Evolutionary conservation across 768 basidiomycete species (phyloP), one percentile per base, ranked within the genome.

Genomic region (Phaeolepiota aurea): DNA sequence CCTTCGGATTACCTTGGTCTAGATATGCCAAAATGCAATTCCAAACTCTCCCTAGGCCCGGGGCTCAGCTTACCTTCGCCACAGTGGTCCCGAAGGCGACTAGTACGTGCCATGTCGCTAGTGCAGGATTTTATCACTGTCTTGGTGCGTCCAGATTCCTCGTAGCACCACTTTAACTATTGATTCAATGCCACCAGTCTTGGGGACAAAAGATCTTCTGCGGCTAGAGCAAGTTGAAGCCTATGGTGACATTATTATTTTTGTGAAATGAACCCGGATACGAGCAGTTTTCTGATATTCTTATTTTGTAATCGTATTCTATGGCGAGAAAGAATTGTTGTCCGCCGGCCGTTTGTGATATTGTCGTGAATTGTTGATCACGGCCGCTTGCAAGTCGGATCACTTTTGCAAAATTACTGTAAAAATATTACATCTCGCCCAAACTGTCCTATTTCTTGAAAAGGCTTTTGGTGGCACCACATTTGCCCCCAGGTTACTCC

Each of bases 101-200:
- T 1, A 87, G 81, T 49, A 85, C 82, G 3, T 69, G 75, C 7
- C 85, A 80, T 53, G 82, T 90, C 25, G 88, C 85, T 7, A 79
- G 87, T 5, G 76, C 83, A 12, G 88, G 79, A 3, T 81, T 91
- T 56, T 87, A 91, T 57, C 86, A 91, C 48, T 88, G 87, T 54
- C 69, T 91, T 32, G 87, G 88, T 88, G 44, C 25, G 71, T 56
- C 23, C 4, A 19, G 12, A 39, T n/a, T 15, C 31, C 13, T 40
- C 14, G 4, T 10, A 15, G 25, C n/a, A 7, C 12, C 15, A 9
- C 16, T 35, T n/a, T n/a, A 7, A 7, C 49, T 12, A 16, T 15
- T 41, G 32, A 21, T 23, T 32, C 43, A 22, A 35, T 23, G 12
- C 18, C 41, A 33, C 28, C 47, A 91, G 88, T 86, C 40, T 71